Conservation (phyloP, 768 basidiomycete genomes). For the Ramaria rubella region DNA sequence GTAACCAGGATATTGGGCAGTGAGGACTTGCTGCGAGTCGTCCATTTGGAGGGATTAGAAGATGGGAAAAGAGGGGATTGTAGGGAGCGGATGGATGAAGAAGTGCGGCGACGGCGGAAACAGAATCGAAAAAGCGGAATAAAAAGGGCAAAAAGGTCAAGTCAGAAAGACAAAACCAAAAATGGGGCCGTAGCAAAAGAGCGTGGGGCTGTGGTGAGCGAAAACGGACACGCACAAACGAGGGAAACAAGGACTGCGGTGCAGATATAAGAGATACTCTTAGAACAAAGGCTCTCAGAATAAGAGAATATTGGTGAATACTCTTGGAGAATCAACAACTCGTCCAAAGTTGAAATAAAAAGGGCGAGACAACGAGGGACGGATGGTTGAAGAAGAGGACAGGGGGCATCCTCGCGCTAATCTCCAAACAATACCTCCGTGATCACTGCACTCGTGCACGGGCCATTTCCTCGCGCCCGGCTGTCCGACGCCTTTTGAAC, state of each 20-base stretch:
- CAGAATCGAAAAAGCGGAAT: slow-evolving; percentile 6
- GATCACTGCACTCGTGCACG: neutral
- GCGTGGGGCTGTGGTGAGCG: slow-evolving; percentile 14
- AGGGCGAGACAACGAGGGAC: slow-evolving; percentile 63
- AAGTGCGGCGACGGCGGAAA: slow-evolving; percentile 14
- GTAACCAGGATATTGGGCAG: slow-evolving; percentile 63
- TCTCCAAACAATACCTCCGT: neutral
- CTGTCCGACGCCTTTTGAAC: too few species aligned
- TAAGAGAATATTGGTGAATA: too few species aligned
- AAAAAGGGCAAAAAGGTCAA: slow-evolving; percentile 7
- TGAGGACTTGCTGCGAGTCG: slow-evolving; percentile 67
- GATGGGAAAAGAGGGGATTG: neutral
- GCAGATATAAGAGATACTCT: neutral
- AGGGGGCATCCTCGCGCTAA: neutral
- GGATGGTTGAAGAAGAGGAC: slow-evolving; percentile 66
- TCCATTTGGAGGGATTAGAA: slow-evolving; percentile 42
- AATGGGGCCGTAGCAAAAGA: slow-evolving; percentile 10
- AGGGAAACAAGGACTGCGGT: neutral
- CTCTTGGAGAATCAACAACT: slow-evolving; percentile 6
- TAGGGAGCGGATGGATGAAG: slow-evolving; percentile 34
- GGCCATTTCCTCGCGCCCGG: neutral
- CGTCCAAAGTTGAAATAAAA: slow-evolving; percentile 2
- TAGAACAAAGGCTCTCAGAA: too few species aligned
- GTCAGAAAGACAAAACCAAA: slow-evolving; percentile 10
- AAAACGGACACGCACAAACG: slow-evolving; percentile 15